These are phyloP conservation scores for Pyricularia pennisetigena DNA, from an alignment of 2,329 filamentous ascomycete genomes.

Conservation along the genomic window DNA sequence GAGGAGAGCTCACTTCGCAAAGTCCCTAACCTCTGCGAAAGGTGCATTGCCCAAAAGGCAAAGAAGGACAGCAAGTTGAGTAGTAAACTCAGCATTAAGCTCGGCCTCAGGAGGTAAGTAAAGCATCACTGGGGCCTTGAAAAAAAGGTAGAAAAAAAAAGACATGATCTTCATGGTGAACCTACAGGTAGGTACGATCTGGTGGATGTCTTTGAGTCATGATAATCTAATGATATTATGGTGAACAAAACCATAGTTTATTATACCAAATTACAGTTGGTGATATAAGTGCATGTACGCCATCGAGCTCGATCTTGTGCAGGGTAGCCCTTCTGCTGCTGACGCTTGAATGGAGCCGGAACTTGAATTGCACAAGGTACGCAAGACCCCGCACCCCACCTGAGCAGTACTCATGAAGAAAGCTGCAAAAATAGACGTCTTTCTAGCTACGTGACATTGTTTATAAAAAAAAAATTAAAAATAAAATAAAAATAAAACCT, in stretches of 20 bases:
- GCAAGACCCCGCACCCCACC: not conserved
- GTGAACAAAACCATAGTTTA: not conserved
- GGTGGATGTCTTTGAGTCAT: not conserved
- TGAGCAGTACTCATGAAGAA: not conserved
- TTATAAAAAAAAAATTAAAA: not conserved
- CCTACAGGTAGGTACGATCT: not conserved
- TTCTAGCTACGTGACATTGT: not conserved
- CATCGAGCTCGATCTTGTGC: not conserved
- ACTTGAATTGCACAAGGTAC: not conserved
- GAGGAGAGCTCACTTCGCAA: not conserved
- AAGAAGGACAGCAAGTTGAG: slow-evolving; percentile 2
- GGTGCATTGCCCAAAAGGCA: not conserved
- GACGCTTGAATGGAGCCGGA: not conserved
- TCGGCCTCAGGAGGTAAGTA: not conserved
- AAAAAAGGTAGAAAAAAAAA: not conserved
- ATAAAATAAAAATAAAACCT: not conserved
- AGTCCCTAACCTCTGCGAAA: not conserved
- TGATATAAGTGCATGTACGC: not conserved
- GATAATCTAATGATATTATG: not conserved
- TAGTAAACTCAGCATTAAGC: slow-evolving; percentile 2
- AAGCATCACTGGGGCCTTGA: not conserved
- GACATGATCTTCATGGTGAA: not conserved
- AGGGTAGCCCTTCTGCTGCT: not conserved
- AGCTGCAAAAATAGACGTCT: not conserved
- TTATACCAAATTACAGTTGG: not conserved